Evolutionary conservation across 495 filamentous ascomycete species (phyloP), one percentile per base, ranked within the genome.

Genomic region (Bryoglossum gracile): DNA sequence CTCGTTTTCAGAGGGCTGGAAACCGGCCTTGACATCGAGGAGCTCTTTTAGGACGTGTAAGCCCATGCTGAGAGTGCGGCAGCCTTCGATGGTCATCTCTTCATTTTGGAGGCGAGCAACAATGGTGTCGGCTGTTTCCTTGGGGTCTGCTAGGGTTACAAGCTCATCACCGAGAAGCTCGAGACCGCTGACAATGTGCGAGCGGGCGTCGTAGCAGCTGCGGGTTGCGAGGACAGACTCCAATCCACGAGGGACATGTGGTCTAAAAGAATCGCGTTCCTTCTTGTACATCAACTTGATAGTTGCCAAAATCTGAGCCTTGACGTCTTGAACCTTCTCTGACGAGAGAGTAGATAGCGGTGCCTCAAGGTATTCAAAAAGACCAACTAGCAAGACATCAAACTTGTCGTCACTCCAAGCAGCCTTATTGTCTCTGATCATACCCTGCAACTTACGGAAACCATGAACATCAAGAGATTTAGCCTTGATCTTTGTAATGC

Each of bases 401-500:
- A 91, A 94, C 54, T 77, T 80, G 41, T 75, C 69, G 36, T 82
- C 76, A n/a, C 61, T 61, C 30, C 80, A 70, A 6, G 64, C 59
- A 10, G 72, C 56, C 50, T 78, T 78, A 50, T 81, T 81, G 52
- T 82, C 81, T 44, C 84, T 79, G 54, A 91, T 82, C 49, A 95
- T 74, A 21, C 80, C 75, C 62, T 94, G 90, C 8, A 96, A 65
- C 51, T 92, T 89, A 41, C 90, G 82, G 67, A 95, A 94, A 43
- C 86, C 88, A 54, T 89, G 85, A 4, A 88, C 85, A 58, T 95
- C 89, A 28, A 95, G 76, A 5, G 76, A 78, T 51, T 77, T 74
- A 8, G 77, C 75, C 26, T 76, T 78, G 43, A 95, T 79, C 24
- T 84, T 82, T 17, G 75, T 69, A 53, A 94, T 87, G 40, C 84